Evolutionary conservation across 768 basidiomycete species (phyloP).

Genomic region (Mycena pura): DNA sequence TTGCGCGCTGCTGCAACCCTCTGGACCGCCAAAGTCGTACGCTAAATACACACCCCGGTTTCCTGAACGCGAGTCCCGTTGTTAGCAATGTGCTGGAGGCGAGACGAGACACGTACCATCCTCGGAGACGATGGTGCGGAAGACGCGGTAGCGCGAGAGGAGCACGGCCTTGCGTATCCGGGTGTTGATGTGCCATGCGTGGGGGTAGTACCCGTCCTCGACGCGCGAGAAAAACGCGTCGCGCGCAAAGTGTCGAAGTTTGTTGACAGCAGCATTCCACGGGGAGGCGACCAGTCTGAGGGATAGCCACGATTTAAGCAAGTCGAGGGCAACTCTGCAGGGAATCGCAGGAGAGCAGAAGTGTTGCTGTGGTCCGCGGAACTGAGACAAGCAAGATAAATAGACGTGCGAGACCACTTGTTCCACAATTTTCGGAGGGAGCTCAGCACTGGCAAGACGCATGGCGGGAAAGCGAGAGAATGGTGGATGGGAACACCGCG

Average conservation of each 20-base stretch:
- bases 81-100: neutral
- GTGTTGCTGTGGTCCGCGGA: constrained; percentile 15
- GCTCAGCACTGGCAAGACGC: neutral
- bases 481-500: neutral
- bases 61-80: constrained; percentile 19
- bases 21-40: constrained; percentile 31
- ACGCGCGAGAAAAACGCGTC: constrained; percentile 29
- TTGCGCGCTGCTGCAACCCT: constrained; percentile 30
- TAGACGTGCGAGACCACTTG: constrained; percentile 12
- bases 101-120: constrained; percentile 25
- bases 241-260: neutral
- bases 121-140: constrained; percentile 35
- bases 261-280: constrained; percentile 30
- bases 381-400: neutral
- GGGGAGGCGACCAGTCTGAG: constrained; percentile 29
- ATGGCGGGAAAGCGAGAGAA: neutral
- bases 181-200: constrained; percentile 41
- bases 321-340: constrained; percentile 18
- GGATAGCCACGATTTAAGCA: constrained; percentile 18
- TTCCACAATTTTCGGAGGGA: neutral
- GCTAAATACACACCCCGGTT: constrained; percentile 40
- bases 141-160: constrained; percentile 35
- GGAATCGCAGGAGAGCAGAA: constrained; percentile 30
- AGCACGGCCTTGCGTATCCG: constrained; percentile 32
- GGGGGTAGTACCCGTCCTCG: constrained; percentile 38